A percentile compares a stretch with the other conserved stretches of the same genome.
These are phyloP conservation scores for Coemansia sp. DNA, from an alignment of 192 early-diverging fungal genomes.

Conservation along the genomic window DNA sequence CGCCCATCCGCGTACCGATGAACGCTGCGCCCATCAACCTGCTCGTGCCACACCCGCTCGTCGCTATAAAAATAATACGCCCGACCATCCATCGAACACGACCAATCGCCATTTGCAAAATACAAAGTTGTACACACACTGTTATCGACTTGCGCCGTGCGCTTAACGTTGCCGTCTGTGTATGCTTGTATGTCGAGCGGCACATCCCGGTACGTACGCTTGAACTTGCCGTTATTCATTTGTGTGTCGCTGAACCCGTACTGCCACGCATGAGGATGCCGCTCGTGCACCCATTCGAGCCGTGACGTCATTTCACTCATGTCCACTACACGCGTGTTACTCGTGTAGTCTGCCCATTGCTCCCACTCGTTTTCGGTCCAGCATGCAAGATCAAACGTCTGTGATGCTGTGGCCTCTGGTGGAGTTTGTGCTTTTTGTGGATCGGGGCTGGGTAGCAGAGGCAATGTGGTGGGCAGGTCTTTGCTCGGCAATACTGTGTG, in stretches of 20 bases:
- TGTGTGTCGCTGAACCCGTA: slow-evolving; percentile 29
- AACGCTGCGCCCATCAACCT: slow-evolving; percentile 5
- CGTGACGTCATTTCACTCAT: slow-evolving; percentile 14
- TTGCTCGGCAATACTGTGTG: neutral
- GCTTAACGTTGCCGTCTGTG: slow-evolving; percentile 45
- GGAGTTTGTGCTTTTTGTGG: no score
- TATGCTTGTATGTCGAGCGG: slow-evolving; percentile 33
- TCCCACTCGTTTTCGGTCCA: slow-evolving; percentile 35
- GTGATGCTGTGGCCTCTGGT: neutral
- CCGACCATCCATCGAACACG: slow-evolving; percentile 11
- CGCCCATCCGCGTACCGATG: no score
- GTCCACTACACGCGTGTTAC: neutral
- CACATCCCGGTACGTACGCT: slow-evolving; percentile 24
- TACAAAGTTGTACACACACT: slow-evolving; percentile 20
- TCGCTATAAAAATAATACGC: slow-evolving; percentile 35
- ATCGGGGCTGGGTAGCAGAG: no score
- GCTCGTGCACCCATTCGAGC: slow-evolving; percentile 36
- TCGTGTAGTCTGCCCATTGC: slow-evolving; percentile 22
- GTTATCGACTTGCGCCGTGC: neutral
- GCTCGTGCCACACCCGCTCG: slow-evolving; percentile 44
- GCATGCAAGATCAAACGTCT: neutral
- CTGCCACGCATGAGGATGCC: slow-evolving; percentile 25
- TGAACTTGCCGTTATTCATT: slow-evolving; percentile 29
- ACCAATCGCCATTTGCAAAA: slow-evolving; percentile 49
- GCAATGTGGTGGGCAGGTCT: neutral